Conservation (phyloP, 2,329 filamentous ascomycete species). For the Septoria linicola region DNA sequence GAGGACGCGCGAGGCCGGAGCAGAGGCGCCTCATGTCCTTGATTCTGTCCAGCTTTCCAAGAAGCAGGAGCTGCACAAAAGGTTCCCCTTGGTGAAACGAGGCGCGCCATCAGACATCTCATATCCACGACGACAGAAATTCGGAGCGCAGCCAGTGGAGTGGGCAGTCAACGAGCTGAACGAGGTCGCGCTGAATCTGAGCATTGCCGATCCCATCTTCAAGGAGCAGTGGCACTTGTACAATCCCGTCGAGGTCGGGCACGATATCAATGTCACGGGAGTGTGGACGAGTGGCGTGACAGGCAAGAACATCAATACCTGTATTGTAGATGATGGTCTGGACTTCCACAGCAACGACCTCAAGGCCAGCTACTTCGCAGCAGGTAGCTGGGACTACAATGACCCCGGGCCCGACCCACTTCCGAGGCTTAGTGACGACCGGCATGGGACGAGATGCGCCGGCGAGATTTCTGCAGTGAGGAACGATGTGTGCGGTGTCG, state of each 20-base stretch:
- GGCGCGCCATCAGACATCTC: constrained; percentile 30
- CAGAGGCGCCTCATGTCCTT: constrained; percentile 56
- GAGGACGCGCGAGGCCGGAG: constrained; percentile 59
- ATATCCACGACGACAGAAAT: constrained; percentile 14
- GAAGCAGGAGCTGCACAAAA: constrained; percentile 68
- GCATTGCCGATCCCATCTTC: constrained; percentile 87
- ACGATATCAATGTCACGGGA: constrained; percentile 95
- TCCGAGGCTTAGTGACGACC: constrained; percentile 80
- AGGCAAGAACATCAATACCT: constrained; percentile 82
- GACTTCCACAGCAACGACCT: constrained; percentile 95
- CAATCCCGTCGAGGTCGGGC: constrained; percentile 75
- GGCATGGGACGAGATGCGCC: constrained; percentile 89
- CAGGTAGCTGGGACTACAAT: constrained; percentile 95
- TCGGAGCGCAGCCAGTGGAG: constrained; percentile 10
- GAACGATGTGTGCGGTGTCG: constrained; percentile 93
- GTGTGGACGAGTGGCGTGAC: constrained; percentile 90
- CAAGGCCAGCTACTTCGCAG: constrained; percentile 88
- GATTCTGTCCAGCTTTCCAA: constrained; percentile 75
- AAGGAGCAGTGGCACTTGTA: constrained; percentile 92
- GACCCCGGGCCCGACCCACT: constrained; percentile 75
- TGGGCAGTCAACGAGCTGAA: constrained; percentile 58
- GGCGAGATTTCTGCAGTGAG: constrained; percentile 90
- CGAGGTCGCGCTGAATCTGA: constrained; percentile 63
- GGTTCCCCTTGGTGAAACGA: constrained; percentile 59
- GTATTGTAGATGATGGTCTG: constrained; percentile 92